Evolutionary conservation across 116 monocot species (phyloP), one percentile per base, ranked within the genome.

Genomic region (Papilionanthe hybrid): DNA sequence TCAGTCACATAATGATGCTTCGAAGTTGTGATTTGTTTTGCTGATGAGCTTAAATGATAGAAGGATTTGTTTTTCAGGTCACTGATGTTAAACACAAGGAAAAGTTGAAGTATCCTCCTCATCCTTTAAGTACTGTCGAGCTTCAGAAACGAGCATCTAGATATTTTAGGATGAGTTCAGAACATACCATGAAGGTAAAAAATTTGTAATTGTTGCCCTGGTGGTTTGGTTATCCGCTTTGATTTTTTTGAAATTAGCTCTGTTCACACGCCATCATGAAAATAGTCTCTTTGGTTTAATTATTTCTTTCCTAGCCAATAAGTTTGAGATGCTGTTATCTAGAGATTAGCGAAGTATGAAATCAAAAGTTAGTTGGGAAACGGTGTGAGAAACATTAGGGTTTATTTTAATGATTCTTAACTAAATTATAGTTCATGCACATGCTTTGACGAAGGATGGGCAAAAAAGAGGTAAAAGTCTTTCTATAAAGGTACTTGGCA

Each of bases 131-230:
- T 82, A 97, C 94, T 30, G 42, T 97, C 29, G 94, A 97, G 80
- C 94, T 97, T 66, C 97, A 94, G 78, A 97, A 97, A 83, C 94
- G 97, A 20, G 94, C 97, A 72, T 97, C 97, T 27, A 92, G 92
- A 84, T 97, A 92, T 83, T 97, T 94, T 75, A 92, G 94, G 84
- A 94, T 97, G 88, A 91, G 94, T 82, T 94, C 94, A 43, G 97
- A 94, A 63, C 94, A 90, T 57, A 94, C 97, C 3, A 97, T 97
- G 97, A 94, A 97, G 92, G 96, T 93, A 1, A 81, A 48, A 30
- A 72, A 4, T 20, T 23, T 7, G 13, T 75, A 68, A 53, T 57
- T 74, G 32, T n/a, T 28, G 37, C 23, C n/a, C 8, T 41, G 71
- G 7, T 49, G 55, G 28, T 41, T 78, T 43, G 18, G 20, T 67